Evolutionary conservation across 768 basidiomycete genomes (phyloP), one percentile per base, ranked within the genome.

Genomic region (Sporobolomyces pararoseus): DNA sequence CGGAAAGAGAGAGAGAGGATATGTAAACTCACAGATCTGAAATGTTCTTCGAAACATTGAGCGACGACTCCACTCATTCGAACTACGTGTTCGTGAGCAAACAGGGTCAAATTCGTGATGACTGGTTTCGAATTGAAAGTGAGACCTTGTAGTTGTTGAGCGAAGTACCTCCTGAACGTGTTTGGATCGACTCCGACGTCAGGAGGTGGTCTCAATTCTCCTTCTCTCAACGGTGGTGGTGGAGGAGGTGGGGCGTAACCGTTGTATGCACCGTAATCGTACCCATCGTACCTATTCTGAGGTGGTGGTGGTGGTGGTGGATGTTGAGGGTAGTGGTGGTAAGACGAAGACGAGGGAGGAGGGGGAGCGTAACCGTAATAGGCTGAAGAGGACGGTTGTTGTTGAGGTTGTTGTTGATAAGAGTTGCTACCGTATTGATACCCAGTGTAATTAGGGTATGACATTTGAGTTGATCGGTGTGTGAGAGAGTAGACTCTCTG

Each of bases 71-170:
- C 86, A 63, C 88, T 85, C 81, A 86, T 90, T 50, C 88, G 85
- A 3, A 73, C 29, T 46, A 85, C 80, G 78, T 89, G 88, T 64
- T 95, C 89, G 81, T 91, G 89, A 62, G 96, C 95, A 75, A 90
- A 85, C 84, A 93, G 87, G 39, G 96, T 97, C 21, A 99, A 81
- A 70, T 85, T 85, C 81, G 96, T 91, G 73, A 99, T 99, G 71
- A 96, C 86, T 14, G 91, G 89, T 77, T 93, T 88, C 75, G 93
- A 95, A 81, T 98, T 99, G 83, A 93, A 87, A 60, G 87, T 90
- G 72, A 99, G 87, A 72, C 88, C 86, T 76, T 85, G 82, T 63
- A 96, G 86, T 70, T 89, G 86, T 49, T 81, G 79, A 64, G 84
- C 77, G 80, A 88, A 91, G 81, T 91, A 90, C 81, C 86, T 85